These are phyloP conservation scores for Plasmodium ovale DNA, from an alignment of 169 alveolate genomes.

Conservation along the genomic window DNA sequence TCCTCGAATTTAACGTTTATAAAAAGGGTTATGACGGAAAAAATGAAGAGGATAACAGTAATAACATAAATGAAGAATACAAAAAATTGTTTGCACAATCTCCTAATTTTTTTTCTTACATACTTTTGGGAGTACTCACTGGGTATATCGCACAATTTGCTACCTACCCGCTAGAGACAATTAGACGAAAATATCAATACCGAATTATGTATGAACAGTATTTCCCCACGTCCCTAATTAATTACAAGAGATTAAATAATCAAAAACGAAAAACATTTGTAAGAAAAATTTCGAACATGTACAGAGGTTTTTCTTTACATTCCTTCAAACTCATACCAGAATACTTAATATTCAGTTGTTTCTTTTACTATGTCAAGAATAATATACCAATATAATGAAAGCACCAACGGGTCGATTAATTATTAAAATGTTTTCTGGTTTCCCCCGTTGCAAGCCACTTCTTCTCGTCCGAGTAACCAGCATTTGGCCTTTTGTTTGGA, in stretches of 20 bases:
- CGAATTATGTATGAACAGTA: constrained; percentile 51
- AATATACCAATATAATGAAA: constrained; percentile 44
- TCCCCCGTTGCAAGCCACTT: too few species aligned
- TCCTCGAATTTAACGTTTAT: constrained; percentile 21
- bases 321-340: constrained; percentile 71
- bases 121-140: constrained; percentile 61
- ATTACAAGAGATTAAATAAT: constrained; percentile 6
- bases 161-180: constrained; percentile 70
- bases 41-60: constrained; percentile 4
- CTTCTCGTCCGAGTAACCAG: too few species aligned
- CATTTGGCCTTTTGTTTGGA: too few species aligned
- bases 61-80: constrained; percentile 36
- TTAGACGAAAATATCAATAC: constrained; percentile 62
- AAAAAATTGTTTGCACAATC: constrained; percentile 40
- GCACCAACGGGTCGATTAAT: too few species aligned
- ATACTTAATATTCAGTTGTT: constrained; percentile 66
- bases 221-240: constrained; percentile 15
- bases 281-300: constrained; percentile 25
- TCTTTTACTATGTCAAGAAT: constrained; percentile 66
- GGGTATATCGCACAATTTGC: constrained; percentile 58
- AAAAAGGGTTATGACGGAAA: not conserved
- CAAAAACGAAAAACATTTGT: constrained; percentile 24
- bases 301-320: constrained; percentile 62
- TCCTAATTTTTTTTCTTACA: constrained; percentile 50
- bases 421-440: too few species aligned